Evolutionary conservation across 768 basidiomycete genomes (phyloP), one percentile per base, ranked within the genome.

Genomic region (Lepiota brunneoincarnata): DNA sequence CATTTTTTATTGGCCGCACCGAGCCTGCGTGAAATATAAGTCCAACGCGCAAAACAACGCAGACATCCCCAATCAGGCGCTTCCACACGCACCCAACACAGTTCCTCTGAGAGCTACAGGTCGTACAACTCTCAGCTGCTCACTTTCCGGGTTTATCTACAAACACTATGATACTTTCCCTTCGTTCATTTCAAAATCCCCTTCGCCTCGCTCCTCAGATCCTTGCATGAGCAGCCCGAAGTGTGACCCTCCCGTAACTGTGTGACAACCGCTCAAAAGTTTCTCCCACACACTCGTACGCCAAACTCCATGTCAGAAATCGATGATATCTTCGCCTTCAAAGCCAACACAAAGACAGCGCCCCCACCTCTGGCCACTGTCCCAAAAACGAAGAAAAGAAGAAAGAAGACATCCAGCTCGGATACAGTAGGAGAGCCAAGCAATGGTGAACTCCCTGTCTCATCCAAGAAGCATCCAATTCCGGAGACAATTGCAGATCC

Each of bases 241-340:
- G 11, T 18, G 49, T 56, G 31, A 41, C 54, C 11, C 2, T 17
- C 7, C 4, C 14, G 48, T 57, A 28, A 28, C 56, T n/a, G 26
- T 58, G 57, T 65, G 59, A 60, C 61, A 49, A 28, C 15, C 21
- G 11, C 26, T 26, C 15, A 43, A 26, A 12, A 41, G 42, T 39
- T 31, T 37, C 38, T 28, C n/a, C n/a, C n/a, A n/a, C n/a, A n/a
- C n/a, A n/a, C n/a, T 40, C 31, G 5, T 40, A 1, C 48, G 26
- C 21, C 43, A 18, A 12, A n/a, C 44, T 59, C 72, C 59, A 76
- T 79, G 76, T 86, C 86, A 48, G 91, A 92, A 79, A 93, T 93
- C 67, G 91, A 93, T 77, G 82, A 81, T 62, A 93, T 93, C 63
- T 93, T 93, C 68, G 77, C 89, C 37, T 72, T 75, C 58, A 82